A percentile compares a stretch with the other conserved stretches of the same genome.
phyloP scores from a whole-genome alignment of 768 basidiomycete genomes.

The Rhizopogon vulgaris region DNA sequence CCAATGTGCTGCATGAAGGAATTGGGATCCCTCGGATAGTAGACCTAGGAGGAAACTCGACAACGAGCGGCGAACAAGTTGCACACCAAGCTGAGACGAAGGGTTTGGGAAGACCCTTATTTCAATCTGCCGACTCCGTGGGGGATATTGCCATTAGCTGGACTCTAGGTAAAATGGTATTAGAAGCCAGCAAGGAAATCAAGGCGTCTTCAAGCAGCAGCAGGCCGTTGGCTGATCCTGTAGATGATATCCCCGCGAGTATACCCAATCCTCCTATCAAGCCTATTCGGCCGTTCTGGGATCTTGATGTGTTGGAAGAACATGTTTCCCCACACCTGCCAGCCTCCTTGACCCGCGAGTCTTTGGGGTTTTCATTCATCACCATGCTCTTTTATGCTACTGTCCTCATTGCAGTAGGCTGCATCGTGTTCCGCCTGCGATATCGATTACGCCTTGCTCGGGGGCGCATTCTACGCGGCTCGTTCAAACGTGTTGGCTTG shows the following conservation, averaged over 20 bases:
- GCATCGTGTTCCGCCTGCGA: slow-evolving; percentile 51
- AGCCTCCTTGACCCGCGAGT: slow-evolving; percentile 49
- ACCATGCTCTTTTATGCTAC: slow-evolving; percentile 51
- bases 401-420: slow-evolving; percentile 35
- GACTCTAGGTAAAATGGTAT: slow-evolving; percentile 98
- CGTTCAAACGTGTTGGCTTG: slow-evolving; percentile 24
- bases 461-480: slow-evolving; percentile 39
- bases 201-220: slow-evolving; percentile 39
- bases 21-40: slow-evolving; percentile 90
- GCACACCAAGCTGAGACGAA: slow-evolving; percentile 74
- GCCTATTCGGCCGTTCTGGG: slow-evolving; percentile 60
- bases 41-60: slow-evolving; percentile 75
- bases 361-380: slow-evolving; percentile 69
- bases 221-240: slow-evolving; percentile 65
- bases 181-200: slow-evolving; percentile 91
- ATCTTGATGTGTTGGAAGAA: slow-evolving; percentile 57
- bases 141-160: slow-evolving; percentile 92
- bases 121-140: slow-evolving; percentile 91
- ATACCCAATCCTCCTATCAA: slow-evolving; percentile 44
- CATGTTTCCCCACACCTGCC: slow-evolving; percentile 63
- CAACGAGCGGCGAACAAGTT: slow-evolving; percentile 65
- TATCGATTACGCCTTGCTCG: slow-evolving; percentile 41
- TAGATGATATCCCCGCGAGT: slow-evolving; percentile 55
- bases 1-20: slow-evolving; percentile 93
- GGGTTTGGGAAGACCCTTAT: slow-evolving; percentile 75